phyloP scores from a whole-genome alignment of 2,329 filamentous ascomycete genomes.

The Epichloe coenophiala region DNA sequence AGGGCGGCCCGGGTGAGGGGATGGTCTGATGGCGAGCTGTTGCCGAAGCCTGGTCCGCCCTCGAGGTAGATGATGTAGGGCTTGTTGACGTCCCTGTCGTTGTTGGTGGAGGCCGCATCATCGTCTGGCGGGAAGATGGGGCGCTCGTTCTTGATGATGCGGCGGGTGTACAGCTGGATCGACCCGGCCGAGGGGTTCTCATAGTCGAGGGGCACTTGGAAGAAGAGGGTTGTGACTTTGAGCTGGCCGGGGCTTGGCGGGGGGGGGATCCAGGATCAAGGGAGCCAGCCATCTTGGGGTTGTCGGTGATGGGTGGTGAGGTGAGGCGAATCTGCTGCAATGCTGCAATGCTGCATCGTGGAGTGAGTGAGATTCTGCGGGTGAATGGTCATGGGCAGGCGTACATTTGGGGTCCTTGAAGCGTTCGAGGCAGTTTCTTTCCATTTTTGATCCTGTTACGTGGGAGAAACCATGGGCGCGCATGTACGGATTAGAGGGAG shows the following conservation, averaged over 20 bases:
- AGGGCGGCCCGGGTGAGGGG: constrained; percentile 58
- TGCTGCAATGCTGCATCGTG: background rate
- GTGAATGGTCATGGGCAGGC: background rate
- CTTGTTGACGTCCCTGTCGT: constrained; percentile 24
- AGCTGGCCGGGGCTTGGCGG: constrained; percentile 49
- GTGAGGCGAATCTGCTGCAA: too few relatives aligned
- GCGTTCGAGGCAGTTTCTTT: too few relatives aligned
- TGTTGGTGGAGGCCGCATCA: constrained; percentile 5
- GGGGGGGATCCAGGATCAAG: constrained; percentile 15
- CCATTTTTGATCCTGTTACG: too few relatives aligned
- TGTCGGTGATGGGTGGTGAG: too few relatives aligned
- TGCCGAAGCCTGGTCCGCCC: constrained; percentile 75
- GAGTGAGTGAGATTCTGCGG: too few relatives aligned
- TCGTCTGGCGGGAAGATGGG: constrained; percentile 37
- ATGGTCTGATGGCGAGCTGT: constrained; percentile 59
- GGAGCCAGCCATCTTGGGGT: constrained; percentile 4
- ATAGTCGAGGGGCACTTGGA: constrained; percentile 76
- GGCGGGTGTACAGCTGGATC: constrained; percentile 67
- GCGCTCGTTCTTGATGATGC: constrained; percentile 51
- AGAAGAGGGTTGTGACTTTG: constrained; percentile 68
- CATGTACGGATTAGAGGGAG: too few relatives aligned
- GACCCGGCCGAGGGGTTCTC: constrained; percentile 42
- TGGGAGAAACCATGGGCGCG: too few relatives aligned
- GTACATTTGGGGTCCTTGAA: background rate
- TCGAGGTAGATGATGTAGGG: constrained; percentile 63